These are phyloP conservation scores for Mortierella hygrophila DNA, from an alignment of 192 early-diverging fungal species.

Conservation along the genomic window DNA sequence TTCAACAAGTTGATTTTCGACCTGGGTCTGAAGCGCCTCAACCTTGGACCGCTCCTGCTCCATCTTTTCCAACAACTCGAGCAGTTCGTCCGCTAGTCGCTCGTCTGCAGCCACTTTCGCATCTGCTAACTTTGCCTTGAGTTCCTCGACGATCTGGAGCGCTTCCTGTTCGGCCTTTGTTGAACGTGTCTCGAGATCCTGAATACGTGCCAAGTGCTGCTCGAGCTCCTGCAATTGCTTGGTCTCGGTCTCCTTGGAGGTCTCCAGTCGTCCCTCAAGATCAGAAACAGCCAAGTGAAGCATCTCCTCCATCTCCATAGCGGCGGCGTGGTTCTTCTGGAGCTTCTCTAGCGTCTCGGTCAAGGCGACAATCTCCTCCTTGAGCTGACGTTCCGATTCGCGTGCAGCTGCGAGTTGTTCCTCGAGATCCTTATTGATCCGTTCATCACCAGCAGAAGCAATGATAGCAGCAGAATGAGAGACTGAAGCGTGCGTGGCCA, in stretches of 20 bases:
- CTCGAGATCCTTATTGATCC: constrained; percentile 28
- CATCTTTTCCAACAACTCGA: constrained; percentile 43
- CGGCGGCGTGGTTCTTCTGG: constrained; percentile 15
- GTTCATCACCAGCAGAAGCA: background rate
- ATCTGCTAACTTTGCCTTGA: constrained; percentile 37
- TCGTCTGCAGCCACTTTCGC: constrained; percentile 31
- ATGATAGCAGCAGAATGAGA: background rate
- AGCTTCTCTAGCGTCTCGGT: constrained; percentile 25
- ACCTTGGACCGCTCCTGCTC: constrained; percentile 46
- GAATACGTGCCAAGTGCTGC: constrained; percentile 35
- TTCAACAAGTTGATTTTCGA: constrained; percentile 39
- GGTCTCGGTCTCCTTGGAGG: constrained; percentile 14
- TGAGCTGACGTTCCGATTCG: constrained; percentile 30
- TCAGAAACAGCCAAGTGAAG: constrained; percentile 33
- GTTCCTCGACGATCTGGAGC: constrained; percentile 27
- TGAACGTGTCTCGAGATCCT: constrained; percentile 43
- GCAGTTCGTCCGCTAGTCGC: constrained; percentile 21
- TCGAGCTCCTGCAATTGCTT: constrained; percentile 35
- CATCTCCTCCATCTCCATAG: constrained; percentile 47
- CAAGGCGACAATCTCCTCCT: constrained; percentile 19
- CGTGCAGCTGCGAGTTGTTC: constrained; percentile 25
- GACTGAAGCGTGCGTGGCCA: background rate
- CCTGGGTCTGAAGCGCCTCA: constrained; percentile 35
- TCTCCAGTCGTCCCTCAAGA: constrained; percentile 30
- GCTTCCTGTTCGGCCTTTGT: constrained; percentile 50